A percentile compares a stretch with the other conserved stretches of the same genome.
phyloP scores from a whole-genome alignment of 208 protist genomes.

The Leishmania mexicana region DNA sequence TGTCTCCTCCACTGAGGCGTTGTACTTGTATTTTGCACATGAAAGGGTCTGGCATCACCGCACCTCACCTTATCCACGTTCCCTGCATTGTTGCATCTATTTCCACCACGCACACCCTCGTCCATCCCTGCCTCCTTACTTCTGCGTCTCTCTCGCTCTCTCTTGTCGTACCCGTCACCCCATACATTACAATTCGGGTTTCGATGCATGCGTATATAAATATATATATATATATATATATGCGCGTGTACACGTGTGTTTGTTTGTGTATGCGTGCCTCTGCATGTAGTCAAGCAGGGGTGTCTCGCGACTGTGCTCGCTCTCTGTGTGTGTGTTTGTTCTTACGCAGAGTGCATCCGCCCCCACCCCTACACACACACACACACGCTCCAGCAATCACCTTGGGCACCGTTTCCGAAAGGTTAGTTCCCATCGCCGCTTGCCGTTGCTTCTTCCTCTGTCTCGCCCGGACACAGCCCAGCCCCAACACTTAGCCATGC shows the following conservation, averaged over 20 bases:
- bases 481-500: conserved; percentile 31
- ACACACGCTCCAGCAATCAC: background rate
- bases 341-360: background rate
- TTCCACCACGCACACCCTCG: background rate
- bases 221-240: background rate
- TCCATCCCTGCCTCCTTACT: background rate
- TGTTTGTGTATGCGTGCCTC: background rate
- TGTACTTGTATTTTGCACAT: background rate
- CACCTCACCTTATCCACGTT: background rate
- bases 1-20: background rate
- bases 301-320: background rate
- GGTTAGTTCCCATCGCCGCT: background rate
- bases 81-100: background rate
- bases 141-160: background rate
- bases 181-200: background rate
- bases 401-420: background rate
- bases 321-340: background rate
- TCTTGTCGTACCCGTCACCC: background rate
- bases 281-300: background rate
- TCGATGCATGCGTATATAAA: background rate
- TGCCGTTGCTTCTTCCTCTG: background rate
- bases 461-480: background rate
- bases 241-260: background rate
- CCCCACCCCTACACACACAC: background rate
- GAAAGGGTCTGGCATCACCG: background rate